Conservation (phyloP, 768 basidiomycete species). For the Mycena vitilis region DNA sequence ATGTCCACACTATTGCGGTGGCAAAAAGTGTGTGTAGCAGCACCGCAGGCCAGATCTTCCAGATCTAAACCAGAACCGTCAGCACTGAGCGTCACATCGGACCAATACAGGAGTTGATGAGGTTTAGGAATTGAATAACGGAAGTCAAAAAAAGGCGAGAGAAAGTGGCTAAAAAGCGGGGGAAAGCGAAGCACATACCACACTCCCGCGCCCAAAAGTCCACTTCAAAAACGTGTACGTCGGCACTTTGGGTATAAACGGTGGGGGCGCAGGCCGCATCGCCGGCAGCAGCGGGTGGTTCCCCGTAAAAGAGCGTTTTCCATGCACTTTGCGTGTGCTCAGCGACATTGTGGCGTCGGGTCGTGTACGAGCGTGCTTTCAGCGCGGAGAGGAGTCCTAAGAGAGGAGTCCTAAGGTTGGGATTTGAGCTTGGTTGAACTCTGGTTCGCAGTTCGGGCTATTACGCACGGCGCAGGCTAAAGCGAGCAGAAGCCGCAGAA, state of each 20-base stretch:
- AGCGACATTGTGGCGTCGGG: background rate
- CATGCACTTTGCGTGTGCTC: slow-evolving; percentile 18
- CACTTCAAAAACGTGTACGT: slow-evolving; percentile 34
- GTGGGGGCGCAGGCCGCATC: background rate
- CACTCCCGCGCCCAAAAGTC: slow-evolving; percentile 33
- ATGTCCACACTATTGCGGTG: slow-evolving; percentile 27
- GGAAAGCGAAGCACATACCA: slow-evolving; percentile 12
- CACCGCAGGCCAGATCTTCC: slow-evolving; percentile 77
- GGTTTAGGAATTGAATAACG: too few relatives aligned
- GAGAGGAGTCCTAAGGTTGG: too few relatives aligned
- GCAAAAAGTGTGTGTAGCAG: slow-evolving; percentile 69
- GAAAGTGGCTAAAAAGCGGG: background rate
- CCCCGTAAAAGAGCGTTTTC: slow-evolving; percentile 33
- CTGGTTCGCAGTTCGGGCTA: too few relatives aligned
- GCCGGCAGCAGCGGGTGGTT: slow-evolving; percentile 33
- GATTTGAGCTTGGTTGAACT: too few relatives aligned
- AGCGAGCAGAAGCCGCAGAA: too few relatives aligned
- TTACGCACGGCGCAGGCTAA: too few relatives aligned
- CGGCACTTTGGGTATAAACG: slow-evolving; percentile 28
- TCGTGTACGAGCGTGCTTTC: too few relatives aligned
- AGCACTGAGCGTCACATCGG: background rate
- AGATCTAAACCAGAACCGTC: slow-evolving; percentile 49
- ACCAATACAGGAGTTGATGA: background rate
- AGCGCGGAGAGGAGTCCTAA: too few relatives aligned
- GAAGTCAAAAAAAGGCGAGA: background rate